Conservation (phyloP, 1,284 basidiomycete genomes). For the Thelephora terrestris region DNA sequence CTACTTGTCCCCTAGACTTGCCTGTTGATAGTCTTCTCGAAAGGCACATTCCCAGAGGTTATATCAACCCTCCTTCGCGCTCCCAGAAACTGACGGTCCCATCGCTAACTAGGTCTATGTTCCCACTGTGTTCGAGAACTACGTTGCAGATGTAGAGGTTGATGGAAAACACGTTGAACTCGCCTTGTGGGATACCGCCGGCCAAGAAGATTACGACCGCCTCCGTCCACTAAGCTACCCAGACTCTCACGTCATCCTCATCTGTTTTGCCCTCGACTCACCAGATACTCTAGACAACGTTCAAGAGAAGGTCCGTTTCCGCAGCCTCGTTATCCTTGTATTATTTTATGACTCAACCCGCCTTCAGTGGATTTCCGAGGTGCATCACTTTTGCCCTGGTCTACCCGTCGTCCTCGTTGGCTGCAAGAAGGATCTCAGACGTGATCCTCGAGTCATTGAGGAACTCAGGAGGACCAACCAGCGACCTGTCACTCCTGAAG, state of each 20-base stretch:
- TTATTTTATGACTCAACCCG: neutral
- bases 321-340: neutral
- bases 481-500: conserved; percentile 47
- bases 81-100: neutral
- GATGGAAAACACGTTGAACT: conserved; percentile 71
- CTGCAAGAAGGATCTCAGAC: conserved; percentile 69
- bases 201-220: conserved; percentile 66
- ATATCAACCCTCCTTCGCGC: conserved; percentile 6
- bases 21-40: conserved; percentile 55
- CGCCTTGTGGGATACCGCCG: conserved; percentile 75
- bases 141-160: conserved; percentile 65
- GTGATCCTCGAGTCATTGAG: conserved; percentile 42
- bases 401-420: conserved; percentile 70
- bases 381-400: conserved; percentile 68
- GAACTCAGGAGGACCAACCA: conserved; percentile 54
- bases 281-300: conserved; percentile 74
- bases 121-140: conserved; percentile 70
- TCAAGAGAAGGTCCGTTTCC: conserved; percentile 57
- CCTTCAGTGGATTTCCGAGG: conserved; percentile 67
- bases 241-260: conserved; percentile 71
- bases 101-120: conserved; percentile 40
- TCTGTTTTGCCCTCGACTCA: conserved; percentile 72
- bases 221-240: conserved; percentile 68
- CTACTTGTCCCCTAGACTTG: conserved; percentile 32
- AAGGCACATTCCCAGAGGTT: conserved; percentile 73